These are phyloP conservation scores for Nothophytophthora sp. DNA, from an alignment of 352 stramenopile genomes.

Conservation along the genomic window DNA sequence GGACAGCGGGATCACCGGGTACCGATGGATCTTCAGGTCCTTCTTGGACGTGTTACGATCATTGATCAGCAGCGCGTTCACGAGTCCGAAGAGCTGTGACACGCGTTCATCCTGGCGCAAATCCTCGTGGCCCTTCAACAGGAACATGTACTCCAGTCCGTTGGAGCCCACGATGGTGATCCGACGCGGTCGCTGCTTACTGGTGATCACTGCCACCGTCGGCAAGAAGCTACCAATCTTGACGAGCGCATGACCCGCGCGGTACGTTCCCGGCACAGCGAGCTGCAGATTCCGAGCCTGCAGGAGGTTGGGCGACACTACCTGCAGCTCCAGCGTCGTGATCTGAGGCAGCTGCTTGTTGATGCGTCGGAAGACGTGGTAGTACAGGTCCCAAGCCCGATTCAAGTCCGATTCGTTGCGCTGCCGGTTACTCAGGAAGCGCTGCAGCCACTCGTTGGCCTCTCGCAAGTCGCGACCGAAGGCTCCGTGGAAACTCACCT, in stretches of 20 bases:
- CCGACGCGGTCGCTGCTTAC: conserved; percentile 96
- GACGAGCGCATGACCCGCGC: conserved; percentile 64
- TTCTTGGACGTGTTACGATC: conserved; percentile 96
- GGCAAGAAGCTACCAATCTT: conserved; percentile 91
- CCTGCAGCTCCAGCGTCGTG: conserved; percentile 95
- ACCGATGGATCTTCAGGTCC: conserved; percentile 97
- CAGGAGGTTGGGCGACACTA: conserved; percentile 95
- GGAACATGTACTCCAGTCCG: conserved; percentile 98
- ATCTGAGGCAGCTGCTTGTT: conserved; percentile 92
- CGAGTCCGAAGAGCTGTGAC: conserved; percentile 99
- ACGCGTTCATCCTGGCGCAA: conserved; percentile 99
- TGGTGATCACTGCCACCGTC: conserved; percentile 96
- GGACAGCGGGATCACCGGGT: conserved; percentile 98
- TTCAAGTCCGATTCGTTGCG: conserved; percentile 88
- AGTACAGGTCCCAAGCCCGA: conserved; percentile 98
- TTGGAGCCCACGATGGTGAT: conserved; percentile 97
- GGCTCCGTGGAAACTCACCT: conserved; percentile 83
- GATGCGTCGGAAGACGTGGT: conserved; percentile 95
- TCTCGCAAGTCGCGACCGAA: conserved; percentile 94
- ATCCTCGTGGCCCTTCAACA: conserved; percentile 99
- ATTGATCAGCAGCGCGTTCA: conserved; percentile 98
- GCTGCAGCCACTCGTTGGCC: conserved; percentile 72
- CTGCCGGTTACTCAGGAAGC: conserved; percentile 52
- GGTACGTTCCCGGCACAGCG: conserved; percentile 94
- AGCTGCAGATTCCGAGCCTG: conserved; percentile 93